phyloP scores from a whole-genome alignment of 257 asterid species.

The Cruciata laevipes region DNA sequence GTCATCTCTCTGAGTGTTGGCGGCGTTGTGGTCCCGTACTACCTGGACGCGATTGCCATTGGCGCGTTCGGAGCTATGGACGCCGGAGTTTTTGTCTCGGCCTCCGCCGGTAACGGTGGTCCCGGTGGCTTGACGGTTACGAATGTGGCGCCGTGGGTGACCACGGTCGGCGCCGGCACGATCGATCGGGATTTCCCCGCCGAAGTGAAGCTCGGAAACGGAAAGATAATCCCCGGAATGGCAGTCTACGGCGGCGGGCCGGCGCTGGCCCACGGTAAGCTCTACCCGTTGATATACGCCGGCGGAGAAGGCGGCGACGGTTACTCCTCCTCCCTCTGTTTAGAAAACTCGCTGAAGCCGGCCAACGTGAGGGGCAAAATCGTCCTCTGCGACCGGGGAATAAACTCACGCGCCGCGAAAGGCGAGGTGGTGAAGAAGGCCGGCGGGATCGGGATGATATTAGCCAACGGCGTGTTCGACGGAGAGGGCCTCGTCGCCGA shows the following conservation, averaged over 20 bases:
- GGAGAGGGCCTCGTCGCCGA: slow-evolving; percentile 88
- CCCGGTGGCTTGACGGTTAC: slow-evolving; percentile 80
- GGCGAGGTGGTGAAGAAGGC: slow-evolving; percentile 87
- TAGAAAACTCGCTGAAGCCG: slow-evolving; percentile 68
- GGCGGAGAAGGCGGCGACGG: slow-evolving; percentile 81
- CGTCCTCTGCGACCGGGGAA: slow-evolving; percentile 73
- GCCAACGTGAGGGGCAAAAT: slow-evolving; percentile 52
- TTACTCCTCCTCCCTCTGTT: slow-evolving; percentile 64
- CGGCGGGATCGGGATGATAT: slow-evolving; percentile 78
- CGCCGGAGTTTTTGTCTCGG: slow-evolving; percentile 71
- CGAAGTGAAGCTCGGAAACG: slow-evolving; percentile 66
- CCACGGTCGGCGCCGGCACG: slow-evolving; percentile 85
- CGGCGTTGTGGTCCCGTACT: slow-evolving; percentile 78
- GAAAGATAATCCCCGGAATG: slow-evolving; percentile 46
- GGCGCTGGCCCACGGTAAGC: slow-evolving; percentile 41
- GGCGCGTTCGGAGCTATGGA: slow-evolving; percentile 68
- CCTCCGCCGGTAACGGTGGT: slow-evolving; percentile 90
- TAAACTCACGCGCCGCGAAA: slow-evolving; percentile 67
- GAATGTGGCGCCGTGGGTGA: slow-evolving; percentile 87
- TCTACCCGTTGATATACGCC: slow-evolving; percentile 66
- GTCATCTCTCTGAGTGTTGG: slow-evolving; percentile 82
- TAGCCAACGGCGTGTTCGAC: slow-evolving; percentile 77
- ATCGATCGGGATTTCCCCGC: slow-evolving; percentile 90
- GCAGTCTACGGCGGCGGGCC: slow-evolving; percentile 81
- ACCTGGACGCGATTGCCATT: slow-evolving; percentile 73